These are phyloP conservation scores for Citrus hindsii DNA, from an alignment of 345 rosid genomes.

Conservation along the genomic window DNA sequence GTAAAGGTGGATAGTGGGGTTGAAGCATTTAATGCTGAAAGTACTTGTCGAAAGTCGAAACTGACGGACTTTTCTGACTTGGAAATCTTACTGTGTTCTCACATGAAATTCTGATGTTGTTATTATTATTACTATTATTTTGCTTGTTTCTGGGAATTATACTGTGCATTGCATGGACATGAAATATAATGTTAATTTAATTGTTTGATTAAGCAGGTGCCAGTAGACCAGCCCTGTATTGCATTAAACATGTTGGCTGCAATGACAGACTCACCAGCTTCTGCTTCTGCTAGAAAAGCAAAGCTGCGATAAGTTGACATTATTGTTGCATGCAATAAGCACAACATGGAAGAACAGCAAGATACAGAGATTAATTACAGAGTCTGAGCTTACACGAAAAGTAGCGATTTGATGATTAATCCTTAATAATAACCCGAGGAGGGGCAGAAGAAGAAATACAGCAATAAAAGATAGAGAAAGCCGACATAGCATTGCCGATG, in stretches of 20 bases:
- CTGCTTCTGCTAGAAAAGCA: not conserved
- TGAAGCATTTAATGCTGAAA: not conserved
- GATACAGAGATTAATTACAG: not conserved
- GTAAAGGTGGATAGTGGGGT: too few relatives aligned
- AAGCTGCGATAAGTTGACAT: not conserved
- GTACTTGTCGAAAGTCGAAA: not conserved
- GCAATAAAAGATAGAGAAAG: not conserved
- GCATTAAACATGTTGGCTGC: slow-evolving; percentile 74
- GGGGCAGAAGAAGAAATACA: too few relatives aligned
- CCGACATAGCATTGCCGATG: not conserved
- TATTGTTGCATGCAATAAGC: not conserved
- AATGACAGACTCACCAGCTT: slow-evolving; percentile 69
- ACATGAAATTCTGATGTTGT: not conserved
- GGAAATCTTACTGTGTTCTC: not conserved
- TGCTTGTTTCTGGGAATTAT: not conserved
- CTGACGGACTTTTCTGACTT: not conserved
- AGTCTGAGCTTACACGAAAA: not conserved
- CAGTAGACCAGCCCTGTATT: slow-evolving; percentile 83
- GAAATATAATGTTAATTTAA: not conserved
- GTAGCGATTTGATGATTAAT: not conserved
- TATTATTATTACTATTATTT: too few relatives aligned
- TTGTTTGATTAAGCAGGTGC: slow-evolving; percentile 51
- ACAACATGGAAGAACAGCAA: not conserved
- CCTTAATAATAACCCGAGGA: not conserved
- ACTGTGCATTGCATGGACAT: not conserved